Evolutionary conservation across 176 grass and related monocot genomes (phyloP).

Genomic region (Cymbopogon citratus): DNA sequence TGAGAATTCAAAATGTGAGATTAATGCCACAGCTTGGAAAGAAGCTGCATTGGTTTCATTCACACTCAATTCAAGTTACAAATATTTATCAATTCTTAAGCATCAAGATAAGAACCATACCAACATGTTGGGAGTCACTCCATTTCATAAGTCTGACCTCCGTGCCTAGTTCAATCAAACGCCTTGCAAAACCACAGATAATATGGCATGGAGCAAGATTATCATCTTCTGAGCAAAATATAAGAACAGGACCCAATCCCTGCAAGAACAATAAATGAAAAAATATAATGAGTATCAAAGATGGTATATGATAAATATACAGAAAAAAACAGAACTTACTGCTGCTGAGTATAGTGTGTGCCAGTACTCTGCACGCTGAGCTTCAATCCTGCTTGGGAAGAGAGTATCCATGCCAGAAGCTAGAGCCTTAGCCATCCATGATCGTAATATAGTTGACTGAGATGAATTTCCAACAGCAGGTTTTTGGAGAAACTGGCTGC

Average conservation of each 20-base stretch:
- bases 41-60: background rate
- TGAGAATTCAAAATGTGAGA: conserved; percentile 1
- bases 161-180: conserved; percentile 59
- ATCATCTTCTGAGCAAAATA: conserved; percentile 93
- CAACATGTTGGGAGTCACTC: conserved; percentile 62
- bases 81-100: conserved; percentile 4
- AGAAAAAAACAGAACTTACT: conserved; percentile 39
- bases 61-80: conserved; percentile 3
- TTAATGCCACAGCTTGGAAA: background rate
- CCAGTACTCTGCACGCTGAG: conserved; percentile 89
- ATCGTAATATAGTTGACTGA: conserved; percentile 50
- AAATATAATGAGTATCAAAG: background rate
- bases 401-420: conserved; percentile 83
- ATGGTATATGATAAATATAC: conserved; percentile 1
- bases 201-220: conserved; percentile 72
- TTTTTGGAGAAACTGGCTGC: conserved; percentile 45
- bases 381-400: conserved; percentile 88
- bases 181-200: conserved; percentile 68
- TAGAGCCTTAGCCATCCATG: conserved; percentile 72
- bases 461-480: conserved; percentile 28
- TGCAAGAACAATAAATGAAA: conserved; percentile 35
- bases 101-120: conserved; percentile 34
- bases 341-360: conserved; percentile 80
- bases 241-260: conserved; percentile 76
- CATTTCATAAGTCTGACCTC: conserved; percentile 85